A percentile compares a stretch with the other conserved stretches of the same genome.
Evolutionary conservation across 768 basidiomycete species (phyloP).

Genomic region (Hericium rajendrae): DNA sequence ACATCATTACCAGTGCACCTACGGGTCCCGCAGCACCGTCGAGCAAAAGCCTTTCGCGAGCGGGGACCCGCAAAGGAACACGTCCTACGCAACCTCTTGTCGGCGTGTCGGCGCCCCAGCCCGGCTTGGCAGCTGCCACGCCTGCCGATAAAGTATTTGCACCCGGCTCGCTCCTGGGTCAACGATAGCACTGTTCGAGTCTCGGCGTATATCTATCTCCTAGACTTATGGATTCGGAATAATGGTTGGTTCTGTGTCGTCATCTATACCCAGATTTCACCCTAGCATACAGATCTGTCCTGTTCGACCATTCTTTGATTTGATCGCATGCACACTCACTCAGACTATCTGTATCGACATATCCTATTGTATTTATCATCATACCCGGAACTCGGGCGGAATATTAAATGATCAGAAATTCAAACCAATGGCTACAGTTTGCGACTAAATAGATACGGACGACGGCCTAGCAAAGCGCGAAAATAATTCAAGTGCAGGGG

Average conservation of each 20-base stretch:
- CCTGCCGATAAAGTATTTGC: conserved; percentile 46
- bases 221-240: conserved; percentile 10
- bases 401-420: not conserved
- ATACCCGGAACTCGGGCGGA: not conserved
- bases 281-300: not conserved
- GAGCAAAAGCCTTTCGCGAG: conserved; percentile 26
- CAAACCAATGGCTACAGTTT: not conserved
- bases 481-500: not conserved
- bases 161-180: conserved; percentile 65
- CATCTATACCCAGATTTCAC: not conserved
- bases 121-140: conserved; percentile 18
- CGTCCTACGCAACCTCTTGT: conserved; percentile 40
- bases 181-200: conserved; percentile 24
- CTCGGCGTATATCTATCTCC: too few relatives aligned
- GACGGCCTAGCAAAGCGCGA: not conserved
- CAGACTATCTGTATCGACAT: conserved; percentile 1
- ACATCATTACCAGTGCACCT: conserved; percentile 46
- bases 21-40: conserved; percentile 5
- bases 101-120: conserved; percentile 31
- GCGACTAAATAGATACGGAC: not conserved
- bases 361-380: not conserved
- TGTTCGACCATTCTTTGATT: not conserved
- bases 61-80: conserved; percentile 28
- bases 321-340: not conserved
- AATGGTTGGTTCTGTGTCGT: conserved; percentile 19